These are phyloP conservation scores for Fusarium pseudograminearum DNA, from an alignment of 2,329 filamentous ascomycete species.

Conservation along the genomic window DNA sequence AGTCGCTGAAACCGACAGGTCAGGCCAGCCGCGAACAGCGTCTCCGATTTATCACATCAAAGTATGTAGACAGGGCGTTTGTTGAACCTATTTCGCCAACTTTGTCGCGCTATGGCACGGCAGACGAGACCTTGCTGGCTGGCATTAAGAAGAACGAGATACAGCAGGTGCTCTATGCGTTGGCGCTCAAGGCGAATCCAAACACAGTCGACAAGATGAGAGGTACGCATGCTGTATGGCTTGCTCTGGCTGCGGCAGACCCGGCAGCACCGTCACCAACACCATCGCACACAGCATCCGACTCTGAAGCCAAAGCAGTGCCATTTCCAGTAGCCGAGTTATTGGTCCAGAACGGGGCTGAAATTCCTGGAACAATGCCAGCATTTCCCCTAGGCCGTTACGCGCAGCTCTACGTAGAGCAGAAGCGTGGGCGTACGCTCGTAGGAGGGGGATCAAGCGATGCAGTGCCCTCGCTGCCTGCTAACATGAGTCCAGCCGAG, in stretches of 20 bases:
- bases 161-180: conserved; percentile 88
- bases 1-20: conserved; percentile 76
- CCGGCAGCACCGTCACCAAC: conserved; percentile 78
- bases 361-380: conserved; percentile 80
- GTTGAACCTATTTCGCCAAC: conserved; percentile 82
- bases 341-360: conserved; percentile 91
- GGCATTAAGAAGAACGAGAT: conserved; percentile 98
- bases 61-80: conserved; percentile 88
- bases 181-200: conserved; percentile 87
- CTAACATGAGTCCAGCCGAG: conserved; percentile 58
- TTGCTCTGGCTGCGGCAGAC: conserved; percentile 92
- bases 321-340: conserved; percentile 93
- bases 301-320: conserved; percentile 65
- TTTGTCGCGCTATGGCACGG: conserved; percentile 78
- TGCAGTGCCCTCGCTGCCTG: conserved; percentile 71
- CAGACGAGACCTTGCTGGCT: conserved; percentile 90
- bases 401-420: conserved; percentile 86
- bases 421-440: conserved; percentile 69
- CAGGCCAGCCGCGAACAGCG: conserved; percentile 89
- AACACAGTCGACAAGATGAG: conserved; percentile 88
- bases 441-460: conserved; percentile 63
- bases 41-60: conserved; percentile 93
- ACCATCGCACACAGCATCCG: conserved; percentile 57
- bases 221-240: conserved; percentile 87
- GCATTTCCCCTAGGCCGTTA: conserved; percentile 85